phyloP scores from a whole-genome alignment of 768 basidiomycete species.

The Xanthoconium purpureum region DNA sequence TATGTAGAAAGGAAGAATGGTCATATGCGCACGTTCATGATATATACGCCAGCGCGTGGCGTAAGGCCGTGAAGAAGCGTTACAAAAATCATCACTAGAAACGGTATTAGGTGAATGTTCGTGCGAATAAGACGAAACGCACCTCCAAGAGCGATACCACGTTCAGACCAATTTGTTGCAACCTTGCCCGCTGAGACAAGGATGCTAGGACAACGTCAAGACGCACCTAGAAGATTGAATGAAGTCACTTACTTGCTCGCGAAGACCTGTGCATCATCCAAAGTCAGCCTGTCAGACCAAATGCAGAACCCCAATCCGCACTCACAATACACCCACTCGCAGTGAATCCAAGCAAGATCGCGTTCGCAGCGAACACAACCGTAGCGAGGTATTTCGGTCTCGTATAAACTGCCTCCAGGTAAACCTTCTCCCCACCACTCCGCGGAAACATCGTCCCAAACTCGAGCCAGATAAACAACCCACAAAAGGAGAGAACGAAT shows the following conservation, averaged over 20 bases:
- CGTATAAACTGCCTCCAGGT: conserved; percentile 53
- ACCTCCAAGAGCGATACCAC: conserved; percentile 61
- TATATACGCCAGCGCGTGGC: conserved; percentile 44
- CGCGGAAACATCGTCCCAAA: conserved; percentile 63
- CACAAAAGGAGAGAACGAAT: conserved; percentile 55
- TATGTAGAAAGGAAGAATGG: background rate
- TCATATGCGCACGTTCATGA: conserved; percentile 50
- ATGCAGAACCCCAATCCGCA: background rate
- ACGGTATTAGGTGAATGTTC: no score
- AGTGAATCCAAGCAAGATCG: conserved; percentile 44
- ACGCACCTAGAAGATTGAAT: background rate
- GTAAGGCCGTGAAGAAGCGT: conserved; percentile 52
- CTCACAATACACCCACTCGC: conserved; percentile 47
- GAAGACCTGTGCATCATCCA: conserved; percentile 23
- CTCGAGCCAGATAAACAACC: conserved; percentile 62
- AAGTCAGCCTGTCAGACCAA: background rate
- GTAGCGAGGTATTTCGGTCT: conserved; percentile 48
- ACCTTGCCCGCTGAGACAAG: conserved; percentile 44
- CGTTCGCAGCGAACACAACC: conserved; percentile 46
- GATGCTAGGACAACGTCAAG: conserved; percentile 35
- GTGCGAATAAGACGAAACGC: background rate
- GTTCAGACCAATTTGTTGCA: conserved; percentile 49
- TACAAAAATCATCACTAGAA: conserved; percentile 47
- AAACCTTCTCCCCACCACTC: conserved; percentile 62
- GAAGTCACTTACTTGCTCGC: conserved; percentile 28